These are phyloP conservation scores for Aspergillus glaucus DNA, from an alignment of 2,329 filamentous ascomycete species.

Conservation along the genomic window DNA sequence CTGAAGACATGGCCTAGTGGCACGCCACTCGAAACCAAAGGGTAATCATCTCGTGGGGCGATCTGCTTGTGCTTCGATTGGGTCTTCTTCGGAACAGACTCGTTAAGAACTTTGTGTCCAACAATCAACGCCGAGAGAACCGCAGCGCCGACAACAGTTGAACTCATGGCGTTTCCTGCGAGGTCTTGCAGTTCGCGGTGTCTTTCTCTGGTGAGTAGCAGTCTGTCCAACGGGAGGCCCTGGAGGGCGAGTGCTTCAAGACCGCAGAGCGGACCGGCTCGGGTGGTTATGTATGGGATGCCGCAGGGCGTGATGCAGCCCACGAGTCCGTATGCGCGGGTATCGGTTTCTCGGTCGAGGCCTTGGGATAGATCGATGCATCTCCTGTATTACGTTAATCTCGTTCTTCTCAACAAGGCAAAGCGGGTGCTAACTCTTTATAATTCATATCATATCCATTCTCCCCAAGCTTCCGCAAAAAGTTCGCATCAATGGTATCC, in stretches of 20 bases:
- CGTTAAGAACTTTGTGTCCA: constrained; percentile 22
- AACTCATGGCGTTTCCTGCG: constrained; percentile 74
- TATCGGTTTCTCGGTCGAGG: constrained; percentile 54
- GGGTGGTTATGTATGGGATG: constrained; percentile 54
- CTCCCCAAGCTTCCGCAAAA: constrained; percentile 43
- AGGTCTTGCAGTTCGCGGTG: constrained; percentile 60
- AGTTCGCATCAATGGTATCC: constrained; percentile 61
- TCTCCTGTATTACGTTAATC: constrained; percentile 19
- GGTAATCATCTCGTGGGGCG: constrained; percentile 5
- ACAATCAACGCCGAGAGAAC: constrained; percentile 54
- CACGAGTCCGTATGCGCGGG: constrained; percentile 49
- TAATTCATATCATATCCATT: constrained; percentile 51
- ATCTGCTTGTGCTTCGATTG: constrained; percentile 5
- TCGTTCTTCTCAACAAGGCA: neutral
- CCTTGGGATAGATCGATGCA: constrained; percentile 66
- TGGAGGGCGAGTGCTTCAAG: constrained; percentile 60
- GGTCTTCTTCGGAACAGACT: neutral
- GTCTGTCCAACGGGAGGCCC: constrained; percentile 57
- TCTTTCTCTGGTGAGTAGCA: constrained; percentile 60
- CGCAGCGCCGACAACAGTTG: constrained; percentile 61
- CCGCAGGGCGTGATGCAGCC: constrained; percentile 65
- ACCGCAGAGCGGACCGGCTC: constrained; percentile 56
- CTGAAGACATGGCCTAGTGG: constrained; percentile 2
- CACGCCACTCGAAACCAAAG: constrained; percentile 11
- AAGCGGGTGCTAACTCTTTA: constrained; percentile 43